These are phyloP conservation scores for Warburgia ugandensis DNA, from an alignment of 164 flowering plant genomes.

Conservation along the genomic window DNA sequence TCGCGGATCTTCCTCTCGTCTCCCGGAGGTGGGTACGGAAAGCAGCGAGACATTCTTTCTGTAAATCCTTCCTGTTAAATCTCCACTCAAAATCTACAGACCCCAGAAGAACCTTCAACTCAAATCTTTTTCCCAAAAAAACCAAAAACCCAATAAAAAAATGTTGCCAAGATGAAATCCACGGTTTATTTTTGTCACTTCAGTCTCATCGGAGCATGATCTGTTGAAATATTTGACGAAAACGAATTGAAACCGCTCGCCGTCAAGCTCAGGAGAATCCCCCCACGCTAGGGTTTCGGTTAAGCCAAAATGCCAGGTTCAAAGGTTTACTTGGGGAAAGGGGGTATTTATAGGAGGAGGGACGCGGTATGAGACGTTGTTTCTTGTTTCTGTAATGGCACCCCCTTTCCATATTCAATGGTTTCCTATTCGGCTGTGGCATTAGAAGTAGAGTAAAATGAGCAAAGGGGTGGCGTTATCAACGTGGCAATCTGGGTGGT, in stretches of 20 bases:
- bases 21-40: slow-evolving; percentile 46
- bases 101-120: not conserved
- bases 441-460: too few species aligned
- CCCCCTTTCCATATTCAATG: too few species aligned
- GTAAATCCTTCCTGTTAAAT: not conserved
- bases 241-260: not conserved
- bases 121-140: not conserved
- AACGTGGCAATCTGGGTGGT: too few species aligned
- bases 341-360: not conserved
- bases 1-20: slow-evolving; percentile 20
- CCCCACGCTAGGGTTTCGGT: not conserved
- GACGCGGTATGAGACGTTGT: slow-evolving; percentile 13
- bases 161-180: not conserved
- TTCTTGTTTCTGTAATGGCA: too few species aligned
- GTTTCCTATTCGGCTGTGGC: too few species aligned
- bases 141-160: not conserved
- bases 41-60: slow-evolving; percentile 45
- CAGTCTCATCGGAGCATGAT: not conserved
- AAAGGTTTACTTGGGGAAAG: not conserved
- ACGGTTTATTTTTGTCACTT: too few species aligned
- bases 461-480: too few species aligned
- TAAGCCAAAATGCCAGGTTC: too few species aligned
- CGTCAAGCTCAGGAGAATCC: not conserved
- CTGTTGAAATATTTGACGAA: not conserved
- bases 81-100: not conserved